phyloP scores from a whole-genome alignment of 805 yeast species.

The Starmerella ratchasimensis region DNA sequence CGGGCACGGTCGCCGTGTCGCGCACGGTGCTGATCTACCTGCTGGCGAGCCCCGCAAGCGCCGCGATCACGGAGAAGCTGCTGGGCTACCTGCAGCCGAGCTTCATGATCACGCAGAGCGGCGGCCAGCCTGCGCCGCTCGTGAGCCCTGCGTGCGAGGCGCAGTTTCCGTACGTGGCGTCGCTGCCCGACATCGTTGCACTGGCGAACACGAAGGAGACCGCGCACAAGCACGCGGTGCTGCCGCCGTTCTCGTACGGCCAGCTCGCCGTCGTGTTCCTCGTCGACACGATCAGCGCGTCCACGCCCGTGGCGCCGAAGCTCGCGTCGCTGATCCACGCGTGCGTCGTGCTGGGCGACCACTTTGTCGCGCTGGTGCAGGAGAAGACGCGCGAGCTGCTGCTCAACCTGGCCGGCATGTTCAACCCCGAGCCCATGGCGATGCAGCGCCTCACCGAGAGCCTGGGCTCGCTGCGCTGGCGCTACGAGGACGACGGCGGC shows the following conservation, averaged over 20 bases:
- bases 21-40: constrained; percentile 72
- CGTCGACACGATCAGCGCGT: constrained; percentile 60
- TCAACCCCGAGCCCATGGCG: constrained; percentile 26
- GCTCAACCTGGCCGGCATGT: constrained; percentile 39
- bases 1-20: constrained; percentile 61
- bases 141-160: constrained; percentile 18
- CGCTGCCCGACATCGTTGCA: constrained; percentile 45
- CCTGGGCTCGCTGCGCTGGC: constrained; percentile 56
- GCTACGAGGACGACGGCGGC: constrained; percentile 50
- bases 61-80: constrained; percentile 45
- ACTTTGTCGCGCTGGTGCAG: constrained; percentile 69
- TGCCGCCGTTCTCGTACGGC: constrained; percentile 67
- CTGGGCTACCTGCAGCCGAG: constrained; percentile 66
- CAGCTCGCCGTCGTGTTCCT: constrained; percentile 75
- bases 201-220: constrained; percentile 35
- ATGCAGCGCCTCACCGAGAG: constrained; percentile 44
- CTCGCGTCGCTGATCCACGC: constrained; percentile 68
- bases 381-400: constrained; percentile 71
- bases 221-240: constrained; percentile 1
- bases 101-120: constrained; percentile 43
- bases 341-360: constrained; percentile 70
- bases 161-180: constrained; percentile 62
- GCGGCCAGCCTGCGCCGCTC: constrained; percentile 3
- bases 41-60: constrained; percentile 36
- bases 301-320: constrained; percentile 44